Conservation (phyloP, 2,329 filamentous ascomycete species). For the Sporothrix brasiliensis region DNA sequence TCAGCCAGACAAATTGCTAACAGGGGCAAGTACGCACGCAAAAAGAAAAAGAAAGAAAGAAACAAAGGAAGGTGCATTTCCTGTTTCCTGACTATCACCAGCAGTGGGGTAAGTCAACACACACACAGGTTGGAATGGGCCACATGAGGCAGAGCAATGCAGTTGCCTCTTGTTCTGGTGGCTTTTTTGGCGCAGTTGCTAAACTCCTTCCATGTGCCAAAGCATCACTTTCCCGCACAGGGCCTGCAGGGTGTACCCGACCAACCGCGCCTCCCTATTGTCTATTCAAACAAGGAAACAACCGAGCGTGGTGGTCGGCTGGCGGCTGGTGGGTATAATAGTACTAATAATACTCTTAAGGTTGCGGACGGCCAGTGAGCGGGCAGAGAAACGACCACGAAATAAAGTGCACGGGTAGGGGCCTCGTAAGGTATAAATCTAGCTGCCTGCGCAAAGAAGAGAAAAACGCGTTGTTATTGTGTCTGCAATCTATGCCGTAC, state of each 20-base stretch:
- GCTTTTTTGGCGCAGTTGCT: not conserved
- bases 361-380: too few relatives aligned
- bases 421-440: too few relatives aligned
- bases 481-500: too few relatives aligned
- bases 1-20: not conserved
- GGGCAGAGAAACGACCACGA: too few relatives aligned
- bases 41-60: not conserved
- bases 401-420: too few relatives aligned
- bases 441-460: too few relatives aligned
- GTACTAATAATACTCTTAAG: too few relatives aligned
- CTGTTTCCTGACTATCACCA: not conserved
- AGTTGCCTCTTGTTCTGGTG: conserved; percentile 1
- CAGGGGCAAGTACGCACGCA: not conserved
- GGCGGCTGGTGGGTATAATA: too few relatives aligned
- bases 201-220: not conserved
- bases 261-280: too few relatives aligned
- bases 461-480: too few relatives aligned
- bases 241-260: not conserved
- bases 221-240: conserved; percentile 9
- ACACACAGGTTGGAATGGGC: not conserved
- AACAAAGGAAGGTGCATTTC: conserved; percentile 6
- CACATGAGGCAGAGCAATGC: not conserved
- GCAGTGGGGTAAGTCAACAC: not conserved
- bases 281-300: too few relatives aligned
- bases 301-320: too few relatives aligned